Conservation (phyloP, 441 rosid genomes). For the Adansonia rubrostipa region DNA sequence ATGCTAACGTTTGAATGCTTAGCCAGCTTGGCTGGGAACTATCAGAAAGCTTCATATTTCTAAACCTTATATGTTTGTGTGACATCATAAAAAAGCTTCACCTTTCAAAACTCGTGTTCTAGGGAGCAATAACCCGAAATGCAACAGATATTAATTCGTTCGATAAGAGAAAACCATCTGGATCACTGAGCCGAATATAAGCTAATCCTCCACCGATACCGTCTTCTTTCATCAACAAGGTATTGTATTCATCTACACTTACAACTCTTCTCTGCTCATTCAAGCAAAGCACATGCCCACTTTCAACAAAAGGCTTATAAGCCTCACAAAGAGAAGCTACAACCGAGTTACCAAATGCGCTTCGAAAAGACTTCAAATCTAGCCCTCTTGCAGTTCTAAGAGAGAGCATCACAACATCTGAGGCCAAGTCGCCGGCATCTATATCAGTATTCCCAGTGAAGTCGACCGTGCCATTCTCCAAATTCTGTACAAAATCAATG, state of each 20-base stretch:
- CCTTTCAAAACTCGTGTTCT: slow-evolving; percentile 4
- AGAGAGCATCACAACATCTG: slow-evolving; percentile 85
- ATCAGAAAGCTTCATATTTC: neutral
- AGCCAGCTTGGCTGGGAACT: neutral
- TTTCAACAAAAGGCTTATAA: slow-evolving; percentile 66
- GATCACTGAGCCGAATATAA: slow-evolving; percentile 75
- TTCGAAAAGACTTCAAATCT: slow-evolving; percentile 61
- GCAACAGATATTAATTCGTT: slow-evolving; percentile 89
- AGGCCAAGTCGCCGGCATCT: slow-evolving; percentile 69
- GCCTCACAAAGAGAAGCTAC: slow-evolving; percentile 60
- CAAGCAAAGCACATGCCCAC: slow-evolving; percentile 78
- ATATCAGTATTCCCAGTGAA: slow-evolving; percentile 36
- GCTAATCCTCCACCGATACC: slow-evolving; percentile 47
- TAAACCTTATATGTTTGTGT: neutral
- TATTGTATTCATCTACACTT: slow-evolving; percentile 45
- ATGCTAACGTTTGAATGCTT: neutral
- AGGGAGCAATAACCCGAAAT: slow-evolving; percentile 61
- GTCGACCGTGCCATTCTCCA: slow-evolving; percentile 57
- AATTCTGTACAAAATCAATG: slow-evolving; percentile 55
- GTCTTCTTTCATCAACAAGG: slow-evolving; percentile 36
- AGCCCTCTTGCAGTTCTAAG: slow-evolving; percentile 87
- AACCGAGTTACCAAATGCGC: slow-evolving; percentile 65
- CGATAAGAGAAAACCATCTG: slow-evolving; percentile 88
- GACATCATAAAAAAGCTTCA: neutral
- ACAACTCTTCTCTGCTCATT: slow-evolving; percentile 56